These are phyloP conservation scores for Hyparrhenia diplandra DNA, from an alignment of 176 grass and related monocot species.

Conservation along the genomic window DNA sequence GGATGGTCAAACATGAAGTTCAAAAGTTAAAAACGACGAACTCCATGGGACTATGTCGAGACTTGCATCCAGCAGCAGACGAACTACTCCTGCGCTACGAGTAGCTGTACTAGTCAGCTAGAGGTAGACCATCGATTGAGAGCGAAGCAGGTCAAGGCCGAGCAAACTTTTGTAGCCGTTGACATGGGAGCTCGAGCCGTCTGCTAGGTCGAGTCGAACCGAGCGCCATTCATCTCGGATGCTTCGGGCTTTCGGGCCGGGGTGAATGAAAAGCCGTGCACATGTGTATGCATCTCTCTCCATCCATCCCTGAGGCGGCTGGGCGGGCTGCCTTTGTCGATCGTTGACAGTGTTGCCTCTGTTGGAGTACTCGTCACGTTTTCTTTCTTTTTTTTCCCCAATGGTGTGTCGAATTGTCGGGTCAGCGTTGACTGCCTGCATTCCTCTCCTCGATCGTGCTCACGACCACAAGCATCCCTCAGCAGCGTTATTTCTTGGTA, in stretches of 20 bases:
- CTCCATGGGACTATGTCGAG: too few species aligned
- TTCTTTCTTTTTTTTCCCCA: background rate
- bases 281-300: background rate
- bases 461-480: background rate
- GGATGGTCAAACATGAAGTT: too few species aligned
- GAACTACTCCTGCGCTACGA: too few species aligned
- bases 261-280: too few species aligned
- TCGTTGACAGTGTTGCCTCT: background rate
- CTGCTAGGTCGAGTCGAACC: background rate
- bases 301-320: background rate
- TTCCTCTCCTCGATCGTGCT: background rate
- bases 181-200: constrained; percentile 12
- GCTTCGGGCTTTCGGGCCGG: too few species aligned
- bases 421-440: background rate
- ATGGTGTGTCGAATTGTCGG: background rate
- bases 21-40: too few species aligned
- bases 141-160: background rate
- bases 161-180: constrained; percentile 36
- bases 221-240: too few species aligned
- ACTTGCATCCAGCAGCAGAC: too few species aligned
- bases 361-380: too few species aligned
- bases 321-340: background rate
- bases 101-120: background rate
- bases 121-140: too few species aligned
- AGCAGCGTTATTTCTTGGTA: background rate